Base-by-base conservation (phyloP, 768 basidiomycete species). In the Tylopilus felleus region DNA sequence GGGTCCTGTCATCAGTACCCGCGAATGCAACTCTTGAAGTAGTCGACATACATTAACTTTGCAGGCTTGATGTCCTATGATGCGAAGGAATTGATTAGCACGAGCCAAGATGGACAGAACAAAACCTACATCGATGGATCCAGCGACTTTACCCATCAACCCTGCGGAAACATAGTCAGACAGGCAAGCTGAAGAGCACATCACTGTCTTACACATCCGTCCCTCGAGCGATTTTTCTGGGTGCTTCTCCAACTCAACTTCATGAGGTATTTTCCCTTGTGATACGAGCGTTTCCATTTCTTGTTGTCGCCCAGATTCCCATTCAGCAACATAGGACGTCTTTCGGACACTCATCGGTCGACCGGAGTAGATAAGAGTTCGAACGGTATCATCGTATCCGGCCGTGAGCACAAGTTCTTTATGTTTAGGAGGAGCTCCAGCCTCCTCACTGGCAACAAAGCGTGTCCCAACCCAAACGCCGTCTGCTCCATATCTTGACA, bases 391-490 rank as follows among this genome's bases (percentile, higher is more conserved):
- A 55, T 90, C 89, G 53, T 86, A 85, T n/a, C 84, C 85, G 8
- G 88, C 86, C 17, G 75, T 77, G 23, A 89, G 47, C 13, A 89
- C 74, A 49, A 81, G 71, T 47, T 89, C 78, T 65, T 90, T 90
- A 69, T 90, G 88, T 59, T 69, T 80, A 31, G 80, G 80, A 12
- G 90, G 85, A 3, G 90, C 91, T 35, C 84, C 87, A 0, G 91
- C 89, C 67, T 93, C 89, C 35, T 77, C 82, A 61, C 85, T 84
- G 12, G 90, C 89, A 39, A 92, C 89, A 65, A 93, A 93, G 36
- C 90, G 84, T 5, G 90, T 93, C 38, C 88, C 88, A 35, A 91
- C 89, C 92, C 92, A 94, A 4, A 93, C 87, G 41, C 86, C 92
- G 3, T 85, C 77, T 5, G 91, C 92, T 44, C 92, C 92, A 58